Evolutionary conservation across 345 rosid species (phyloP), one percentile per base, ranked within the genome.

Genomic region (Balakata baccata): DNA sequence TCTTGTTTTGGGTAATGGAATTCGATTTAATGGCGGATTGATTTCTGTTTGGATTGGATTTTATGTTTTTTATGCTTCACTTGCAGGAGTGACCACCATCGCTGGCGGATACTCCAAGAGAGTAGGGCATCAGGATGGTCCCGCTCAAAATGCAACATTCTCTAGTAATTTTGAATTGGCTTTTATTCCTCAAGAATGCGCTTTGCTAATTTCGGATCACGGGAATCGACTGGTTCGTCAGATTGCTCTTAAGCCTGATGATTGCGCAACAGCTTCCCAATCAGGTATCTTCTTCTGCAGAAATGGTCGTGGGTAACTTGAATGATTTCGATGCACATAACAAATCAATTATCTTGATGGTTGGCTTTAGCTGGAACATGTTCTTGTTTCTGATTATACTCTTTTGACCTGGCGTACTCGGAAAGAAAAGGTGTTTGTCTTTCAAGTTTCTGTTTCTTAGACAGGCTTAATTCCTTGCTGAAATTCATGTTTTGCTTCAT

Each of bases 61-160:
- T 23, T 4, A 37, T 49, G 34, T 29, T 43, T 17, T 67, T 65
- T 18, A 7, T 37, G 2, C n/a, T 51, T 25, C 2, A 7, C 12
- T 52, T 66, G 68, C 74, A 89, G 90, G 89, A 69, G 89, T 86
- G 70, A 86, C 76, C 20, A 89, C 97, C 9, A 87, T 91, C 53
- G 92, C 89, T 73, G 92, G 91, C 49, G 92, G 89, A 29, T 58
- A 20, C 71, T 78, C 88, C 16, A 53, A 41, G 13, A 52, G 56
- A 22, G 4, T 49, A 3, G 93, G 97, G 46, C 77, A 46, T 7
- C 67, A 75, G 56, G 92, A 91, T 70, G 93, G 93, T 59, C 93
- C 93, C 2, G 90, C 87, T 6, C 88, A 86, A 72, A 88, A 87
- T 72, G 97, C 97, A 22, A 80, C 92, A 3, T 91, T 91, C 78